A percentile compares a stretch with the other conserved stretches of the same genome.
These are phyloP conservation scores for Rhynchospora tenuis DNA, from an alignment of 176 grass and related monocot genomes.

Conservation along the genomic window DNA sequence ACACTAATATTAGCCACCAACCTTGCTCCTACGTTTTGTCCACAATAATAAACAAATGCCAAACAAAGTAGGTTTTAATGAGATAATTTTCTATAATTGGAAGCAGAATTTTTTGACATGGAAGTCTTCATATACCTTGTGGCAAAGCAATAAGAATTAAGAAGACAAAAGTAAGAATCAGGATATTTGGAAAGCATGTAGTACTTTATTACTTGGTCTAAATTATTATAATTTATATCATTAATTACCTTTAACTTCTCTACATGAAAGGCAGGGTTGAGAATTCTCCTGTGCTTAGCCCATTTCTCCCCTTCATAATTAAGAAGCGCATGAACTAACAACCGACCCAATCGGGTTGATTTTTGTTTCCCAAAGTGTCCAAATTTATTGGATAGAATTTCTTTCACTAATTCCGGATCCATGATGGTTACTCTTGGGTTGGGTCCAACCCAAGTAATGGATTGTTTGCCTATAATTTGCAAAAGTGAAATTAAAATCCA, in stretches of 20 bases:
- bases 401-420: conserved; percentile 50
- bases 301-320: conserved; percentile 64
- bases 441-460: conserved; percentile 59
- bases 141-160: background rate
- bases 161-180: background rate
- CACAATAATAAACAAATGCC: too few relatives aligned
- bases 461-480: conserved; percentile 43
- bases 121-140: background rate
- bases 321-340: conserved; percentile 32
- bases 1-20: background rate
- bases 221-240: background rate
- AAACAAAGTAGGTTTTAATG: background rate
- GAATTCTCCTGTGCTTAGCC: conserved; percentile 63
- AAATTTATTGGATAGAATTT: conserved; percentile 57
- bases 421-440: conserved; percentile 32
- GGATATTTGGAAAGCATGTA: background rate
- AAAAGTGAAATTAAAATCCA: background rate
- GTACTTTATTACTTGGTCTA: background rate
- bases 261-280: conserved; percentile 69
- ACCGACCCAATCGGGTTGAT: background rate
- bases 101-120: background rate
- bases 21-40: background rate
- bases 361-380: conserved; percentile 50
- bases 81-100: background rate
- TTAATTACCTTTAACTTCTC: conserved; percentile 65